phyloP scores from a whole-genome alignment of 306 rosid genomes.

The Mimosa bimucronata region DNA sequence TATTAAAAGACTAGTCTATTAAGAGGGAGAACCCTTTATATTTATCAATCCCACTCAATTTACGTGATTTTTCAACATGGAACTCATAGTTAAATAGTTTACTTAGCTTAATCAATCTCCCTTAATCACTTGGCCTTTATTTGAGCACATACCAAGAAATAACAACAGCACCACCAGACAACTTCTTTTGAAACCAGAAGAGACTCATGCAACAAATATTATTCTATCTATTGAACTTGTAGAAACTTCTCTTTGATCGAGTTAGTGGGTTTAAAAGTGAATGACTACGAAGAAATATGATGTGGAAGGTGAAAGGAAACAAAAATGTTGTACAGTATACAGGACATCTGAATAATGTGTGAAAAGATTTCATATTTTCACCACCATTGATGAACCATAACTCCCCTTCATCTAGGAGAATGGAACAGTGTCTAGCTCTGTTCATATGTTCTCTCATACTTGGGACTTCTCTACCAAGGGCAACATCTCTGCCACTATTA shows the following conservation, averaged over 20 bases:
- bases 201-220: slow-evolving; percentile 19
- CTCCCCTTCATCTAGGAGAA: slow-evolving; percentile 78
- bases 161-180: not conserved
- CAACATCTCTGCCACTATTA: slow-evolving; percentile 93
- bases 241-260: slow-evolving; percentile 36
- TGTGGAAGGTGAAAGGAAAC: slow-evolving; percentile 5
- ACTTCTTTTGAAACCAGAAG: not conserved
- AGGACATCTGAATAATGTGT: slow-evolving; percentile 22
- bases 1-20: too few relatives aligned
- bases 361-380: slow-evolving; percentile 29
- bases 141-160: too few relatives aligned
- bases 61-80: too few relatives aligned
- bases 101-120: too few relatives aligned
- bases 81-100: too few relatives aligned
- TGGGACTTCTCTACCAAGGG: slow-evolving; percentile 86
- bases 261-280: not conserved
- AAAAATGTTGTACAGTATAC: slow-evolving; percentile 24
- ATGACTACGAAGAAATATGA: slow-evolving; percentile 15
- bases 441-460: slow-evolving; percentile 78
- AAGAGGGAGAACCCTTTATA: too few relatives aligned
- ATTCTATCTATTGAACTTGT: slow-evolving; percentile 35
- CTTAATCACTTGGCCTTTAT: too few relatives aligned
- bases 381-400: slow-evolving; percentile 97
- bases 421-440: slow-evolving; percentile 76
- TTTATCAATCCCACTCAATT: too few relatives aligned